Evolutionary conservation across 2,329 filamentous ascomycete genomes (phyloP), one percentile per base, ranked within the genome.

Genomic region (Xylaria sp.): DNA sequence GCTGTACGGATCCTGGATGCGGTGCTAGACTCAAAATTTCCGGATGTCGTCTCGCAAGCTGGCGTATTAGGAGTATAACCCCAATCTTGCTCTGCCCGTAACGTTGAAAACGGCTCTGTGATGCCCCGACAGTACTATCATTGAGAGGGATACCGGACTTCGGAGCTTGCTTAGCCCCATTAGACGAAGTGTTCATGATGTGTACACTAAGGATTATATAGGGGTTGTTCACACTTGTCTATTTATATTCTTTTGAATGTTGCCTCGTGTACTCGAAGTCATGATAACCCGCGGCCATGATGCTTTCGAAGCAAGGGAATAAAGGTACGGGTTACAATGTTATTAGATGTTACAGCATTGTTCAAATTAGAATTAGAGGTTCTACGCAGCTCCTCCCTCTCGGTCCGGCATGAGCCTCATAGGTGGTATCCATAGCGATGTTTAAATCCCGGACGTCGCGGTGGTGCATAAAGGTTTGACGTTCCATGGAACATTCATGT

Each of bases 281-380:
- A 51, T 51, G 2, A 51, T 51, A 4, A 51, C 27, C 33, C 49
- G 15, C 15, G 49, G 49, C 49, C 49, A 51, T 9, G 49, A 20
- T 2, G 49, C 49, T 20, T 51, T 33, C 49, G 49, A 11, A 51
- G 49, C 29, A 51, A n/a, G 2, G 49, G 27, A 5, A 7, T 33
- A 27, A 51, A 51, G 17, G 29, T 7, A 31, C 27, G 49, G 27
- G 49, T 51, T 2, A 51, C 27, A n/a, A 51, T 51, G 7, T 20
- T 33, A 17, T 51, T 50, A 11, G 47, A 50, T 9, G 47, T 50
- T n/a, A 51, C 49, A 2, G 49, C 49, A 51, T 51, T 51, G 11
- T 51, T 51, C 3, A 51, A 51, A 33, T 51, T 51, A 11, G 49
- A n/a, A 9, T 51, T 51, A 6, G 49, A 51, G 7, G 27, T 20